Evolutionary conservation across 2,329 filamentous ascomycete genomes (phyloP).

Genomic region (Aspergillus sp.): DNA sequence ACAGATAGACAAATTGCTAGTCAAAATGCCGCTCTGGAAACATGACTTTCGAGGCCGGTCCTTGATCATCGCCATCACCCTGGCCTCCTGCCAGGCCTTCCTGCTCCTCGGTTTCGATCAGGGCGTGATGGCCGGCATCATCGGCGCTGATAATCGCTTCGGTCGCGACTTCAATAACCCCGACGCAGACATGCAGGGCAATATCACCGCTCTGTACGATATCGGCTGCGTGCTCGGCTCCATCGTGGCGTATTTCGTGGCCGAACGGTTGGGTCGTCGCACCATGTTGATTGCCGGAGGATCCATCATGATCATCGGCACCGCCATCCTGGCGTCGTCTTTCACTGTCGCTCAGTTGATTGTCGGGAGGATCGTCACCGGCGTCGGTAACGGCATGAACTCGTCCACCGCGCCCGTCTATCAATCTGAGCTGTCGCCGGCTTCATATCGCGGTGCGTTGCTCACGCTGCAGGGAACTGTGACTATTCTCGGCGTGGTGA

Average conservation of each 20-base stretch:
- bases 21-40: constrained; percentile 21
- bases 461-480: constrained; percentile 27
- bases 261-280: constrained; percentile 45
- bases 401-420: constrained; percentile 27
- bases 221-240: constrained; percentile 36
- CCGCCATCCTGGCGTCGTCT: constrained; percentile 36
- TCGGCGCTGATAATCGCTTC: constrained; percentile 44
- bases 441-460: constrained; percentile 23
- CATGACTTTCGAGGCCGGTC: constrained; percentile 22
- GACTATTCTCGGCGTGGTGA: constrained; percentile 24
- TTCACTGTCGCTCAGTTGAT: constrained; percentile 47
- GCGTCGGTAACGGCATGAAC: constrained; percentile 35
- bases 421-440: constrained; percentile 32
- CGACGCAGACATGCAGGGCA: constrained; percentile 40
- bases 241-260: constrained; percentile 37
- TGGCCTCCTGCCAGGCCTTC: constrained; percentile 42
- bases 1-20: not conserved
- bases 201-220: constrained; percentile 29
- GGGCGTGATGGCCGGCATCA: constrained; percentile 42
- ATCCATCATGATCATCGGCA: constrained; percentile 33
- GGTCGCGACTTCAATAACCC: constrained; percentile 40
- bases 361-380: constrained; percentile 49
- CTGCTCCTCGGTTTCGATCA: constrained; percentile 50
- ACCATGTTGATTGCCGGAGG: constrained; percentile 44
- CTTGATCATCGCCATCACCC: constrained; percentile 28